Evolutionary conservation across 2,329 filamentous ascomycete species (phyloP), one percentile per base, ranked within the genome.

Genomic region (Daldinia sp.): DNA sequence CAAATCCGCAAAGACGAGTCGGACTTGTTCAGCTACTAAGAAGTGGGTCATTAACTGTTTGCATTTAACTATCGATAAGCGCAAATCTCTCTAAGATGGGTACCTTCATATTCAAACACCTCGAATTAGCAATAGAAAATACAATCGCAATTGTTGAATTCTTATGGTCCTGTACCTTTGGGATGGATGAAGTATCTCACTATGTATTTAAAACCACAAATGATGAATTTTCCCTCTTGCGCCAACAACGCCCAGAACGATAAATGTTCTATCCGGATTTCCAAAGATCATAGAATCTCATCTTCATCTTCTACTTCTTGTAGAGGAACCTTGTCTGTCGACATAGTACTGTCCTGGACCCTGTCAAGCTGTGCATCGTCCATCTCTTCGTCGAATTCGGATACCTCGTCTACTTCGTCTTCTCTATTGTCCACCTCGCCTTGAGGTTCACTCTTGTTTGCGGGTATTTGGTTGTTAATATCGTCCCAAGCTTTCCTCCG

Each of bases 401-500:
- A 74, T 7, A 60, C 67, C 12, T 71, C 73, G 10, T 71, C 68
- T 7, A 60, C 67, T 15, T 71, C 73, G 10, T 71, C 68, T 15
- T 70, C 71, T 6, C 70, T 60, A 3, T 41, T 63, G 10, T 65
- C 37, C 5, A 13, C 63, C 2, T 72, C 74, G 7, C 39, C 63
- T 33, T 48, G 53, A 6, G 64, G 41, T 39, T 48, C 60, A 60
- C 61, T 68, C 26, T 70, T 70, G 35, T 28, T 62, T 30, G 59
- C 18, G 1, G 75, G 73, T 48, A 75, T 74, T 67, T 76, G 67
- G 73, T 82, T 83, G 76, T 90, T 90, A 73, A 89, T 81, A 6
- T 88, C 84, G 1, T 89, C 87, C 88, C 88, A 90, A 3, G 80
- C 79, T 76, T 87, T 86, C 20, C 82, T 81, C 68, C 88, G 79